Base-by-base conservation (phyloP, 176 grass and related monocot genomes). In the Aegilops speltoides region DNA sequence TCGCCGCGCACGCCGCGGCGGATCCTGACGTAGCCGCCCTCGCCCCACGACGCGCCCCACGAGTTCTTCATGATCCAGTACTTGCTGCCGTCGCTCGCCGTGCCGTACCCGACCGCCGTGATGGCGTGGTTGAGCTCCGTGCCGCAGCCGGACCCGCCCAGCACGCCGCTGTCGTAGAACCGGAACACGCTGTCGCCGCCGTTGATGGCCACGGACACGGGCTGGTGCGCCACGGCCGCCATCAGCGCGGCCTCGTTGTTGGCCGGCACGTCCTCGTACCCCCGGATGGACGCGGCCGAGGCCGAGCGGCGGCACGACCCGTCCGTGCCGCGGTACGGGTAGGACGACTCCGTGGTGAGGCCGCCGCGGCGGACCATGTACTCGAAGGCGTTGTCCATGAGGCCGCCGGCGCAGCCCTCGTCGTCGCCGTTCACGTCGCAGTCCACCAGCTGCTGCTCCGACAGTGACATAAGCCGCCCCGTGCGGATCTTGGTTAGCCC, bases 51-150 rank as follows among this genome's bases (percentile, higher is more conserved):
- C 41, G 25, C 2, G 57, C 91, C 91, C 91, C 91, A 93, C 38
- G 88, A 93, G 86, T 93, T 94, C 89, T 94, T 94, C 89, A 91
- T 76, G 63, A 91, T 32, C 86, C 89, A 89, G 82, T 94, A 94
- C 6, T 41, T 77, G 20, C 33, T 87, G 20, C 92, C 92, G 75
- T 94, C 89, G 40, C 62, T 12, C 6, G 84, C 64, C 25, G 89
- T 91, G 86, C 86, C 89, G 67, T 91, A 94, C 12, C 89, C 92
- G 25, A 94, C 89, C 41, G 89, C 89, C 3, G 92, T 94, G 74
- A 94, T 5, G 68, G 76, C 89, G 64, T 94, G 92, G 83, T 84
- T 52, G 1, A 94, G 86, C 2, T 94, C 80, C 10, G 86, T 94
- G 50, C 63, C 69, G 76, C 89, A 94, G 8, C 8, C 69, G 56